These are phyloP conservation scores for Neurospora tetrasperma DNA, from an alignment of 495 filamentous ascomycete genomes.

Conservation along the genomic window DNA sequence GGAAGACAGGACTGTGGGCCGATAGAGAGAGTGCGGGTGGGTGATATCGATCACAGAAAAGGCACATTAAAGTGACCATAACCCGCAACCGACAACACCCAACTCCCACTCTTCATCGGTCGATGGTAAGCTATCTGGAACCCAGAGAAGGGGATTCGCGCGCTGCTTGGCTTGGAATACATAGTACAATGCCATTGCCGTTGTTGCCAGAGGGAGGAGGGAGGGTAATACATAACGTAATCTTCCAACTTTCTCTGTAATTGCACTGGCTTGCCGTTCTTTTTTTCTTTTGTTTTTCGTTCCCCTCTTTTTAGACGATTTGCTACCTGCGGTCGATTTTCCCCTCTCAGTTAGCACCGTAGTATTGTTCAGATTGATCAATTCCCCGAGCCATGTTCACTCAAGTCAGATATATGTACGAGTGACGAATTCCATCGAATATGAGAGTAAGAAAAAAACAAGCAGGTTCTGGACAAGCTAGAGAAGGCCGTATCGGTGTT, in stretches of 20 bases:
- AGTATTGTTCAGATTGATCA: background rate
- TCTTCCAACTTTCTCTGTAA: background rate
- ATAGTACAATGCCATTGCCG: too few relatives aligned
- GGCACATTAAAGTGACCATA: background rate
- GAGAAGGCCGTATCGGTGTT: background rate
- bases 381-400: background rate
- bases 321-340: background rate
- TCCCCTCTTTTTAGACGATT: background rate
- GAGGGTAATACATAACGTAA: background rate
- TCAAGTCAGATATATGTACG: background rate
- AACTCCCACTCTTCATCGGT: background rate
- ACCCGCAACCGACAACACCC: background rate
- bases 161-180: background rate
- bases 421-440: background rate
- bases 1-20: background rate
- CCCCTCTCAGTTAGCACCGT: background rate
- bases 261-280: background rate
- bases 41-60: background rate
- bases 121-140: background rate
- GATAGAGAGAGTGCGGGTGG: background rate
- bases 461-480: background rate
- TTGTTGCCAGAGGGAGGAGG: background rate
- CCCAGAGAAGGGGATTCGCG: background rate
- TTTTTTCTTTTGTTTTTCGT: background rate
- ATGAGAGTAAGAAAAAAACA: background rate